These are phyloP conservation scores for Suillus plorans DNA, from an alignment of 768 basidiomycete genomes.

Conservation along the genomic window DNA sequence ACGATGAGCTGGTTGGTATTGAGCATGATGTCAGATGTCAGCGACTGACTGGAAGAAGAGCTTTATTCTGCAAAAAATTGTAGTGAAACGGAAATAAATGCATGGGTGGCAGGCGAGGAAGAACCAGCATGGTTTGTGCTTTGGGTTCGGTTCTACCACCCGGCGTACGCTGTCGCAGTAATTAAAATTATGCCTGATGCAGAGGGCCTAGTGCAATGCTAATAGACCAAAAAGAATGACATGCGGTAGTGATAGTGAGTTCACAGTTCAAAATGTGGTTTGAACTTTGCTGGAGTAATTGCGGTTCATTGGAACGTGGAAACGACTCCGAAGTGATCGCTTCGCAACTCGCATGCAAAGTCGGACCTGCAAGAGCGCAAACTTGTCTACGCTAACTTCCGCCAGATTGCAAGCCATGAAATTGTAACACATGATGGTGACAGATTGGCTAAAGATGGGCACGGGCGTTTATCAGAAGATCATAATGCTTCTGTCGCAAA, in stretches of 20 bases:
- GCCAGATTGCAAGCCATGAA: not conserved
- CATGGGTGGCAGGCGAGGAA: not conserved
- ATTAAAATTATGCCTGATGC: not conserved
- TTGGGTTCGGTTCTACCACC: not conserved
- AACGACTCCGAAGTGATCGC: not conserved
- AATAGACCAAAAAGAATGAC: not conserved
- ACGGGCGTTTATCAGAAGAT: not conserved
- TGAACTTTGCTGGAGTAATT: not conserved
- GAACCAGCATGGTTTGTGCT: not conserved
- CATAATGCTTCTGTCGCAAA: not conserved
- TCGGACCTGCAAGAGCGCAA: not conserved
- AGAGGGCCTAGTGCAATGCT: not conserved
- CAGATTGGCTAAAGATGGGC: not conserved
- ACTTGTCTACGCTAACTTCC: not conserved
- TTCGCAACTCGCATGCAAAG: not conserved
- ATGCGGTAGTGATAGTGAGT: not conserved
- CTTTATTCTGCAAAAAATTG: not conserved
- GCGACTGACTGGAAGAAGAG: not conserved
- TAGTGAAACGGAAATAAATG: not conserved
- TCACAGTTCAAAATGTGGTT: not conserved
- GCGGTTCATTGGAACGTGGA: not conserved
- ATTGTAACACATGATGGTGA: not conserved
- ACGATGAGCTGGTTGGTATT: not conserved
- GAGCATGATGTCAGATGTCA: not conserved
- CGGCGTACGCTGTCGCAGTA: not conserved